Conservation (phyloP, 2,329 filamentous ascomycete genomes). For the Claviceps spartinae region DNA sequence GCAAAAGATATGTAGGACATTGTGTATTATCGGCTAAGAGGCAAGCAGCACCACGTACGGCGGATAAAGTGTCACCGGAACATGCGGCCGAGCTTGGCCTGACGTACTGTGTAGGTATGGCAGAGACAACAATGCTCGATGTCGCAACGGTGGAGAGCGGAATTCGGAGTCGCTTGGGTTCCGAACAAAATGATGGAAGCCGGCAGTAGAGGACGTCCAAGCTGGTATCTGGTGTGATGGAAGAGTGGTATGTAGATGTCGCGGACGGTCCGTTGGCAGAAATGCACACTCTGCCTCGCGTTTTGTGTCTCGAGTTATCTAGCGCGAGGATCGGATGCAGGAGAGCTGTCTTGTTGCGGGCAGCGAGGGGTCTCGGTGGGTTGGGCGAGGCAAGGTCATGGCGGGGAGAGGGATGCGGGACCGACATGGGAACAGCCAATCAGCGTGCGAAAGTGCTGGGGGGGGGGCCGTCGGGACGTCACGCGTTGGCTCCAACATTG, state of each 20-base stretch:
- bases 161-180: not conserved
- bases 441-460: not conserved
- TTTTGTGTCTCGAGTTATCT: not conserved
- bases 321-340: constrained; percentile 6
- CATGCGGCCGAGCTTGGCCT: not conserved
- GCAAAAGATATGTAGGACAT: not conserved
- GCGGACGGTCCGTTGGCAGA: not conserved
- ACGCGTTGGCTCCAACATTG: not conserved
- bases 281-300: not conserved
- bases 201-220: not conserved
- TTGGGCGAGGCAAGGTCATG: not conserved
- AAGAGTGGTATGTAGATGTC: not conserved
- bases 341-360: not conserved
- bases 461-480: not conserved
- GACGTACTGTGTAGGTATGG: not conserved
- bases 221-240: not conserved
- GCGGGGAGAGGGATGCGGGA: not conserved
- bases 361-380: not conserved
- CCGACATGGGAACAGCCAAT: not conserved
- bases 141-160: not conserved
- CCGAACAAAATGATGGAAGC: not conserved
- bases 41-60: constrained; percentile 1
- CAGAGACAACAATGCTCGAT: not conserved
- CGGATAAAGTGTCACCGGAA: not conserved
- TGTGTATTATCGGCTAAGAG: not conserved